phyloP scores from a whole-genome alignment of 2,329 filamentous ascomycete genomes.

The Xylariomycetidae sp. region DNA sequence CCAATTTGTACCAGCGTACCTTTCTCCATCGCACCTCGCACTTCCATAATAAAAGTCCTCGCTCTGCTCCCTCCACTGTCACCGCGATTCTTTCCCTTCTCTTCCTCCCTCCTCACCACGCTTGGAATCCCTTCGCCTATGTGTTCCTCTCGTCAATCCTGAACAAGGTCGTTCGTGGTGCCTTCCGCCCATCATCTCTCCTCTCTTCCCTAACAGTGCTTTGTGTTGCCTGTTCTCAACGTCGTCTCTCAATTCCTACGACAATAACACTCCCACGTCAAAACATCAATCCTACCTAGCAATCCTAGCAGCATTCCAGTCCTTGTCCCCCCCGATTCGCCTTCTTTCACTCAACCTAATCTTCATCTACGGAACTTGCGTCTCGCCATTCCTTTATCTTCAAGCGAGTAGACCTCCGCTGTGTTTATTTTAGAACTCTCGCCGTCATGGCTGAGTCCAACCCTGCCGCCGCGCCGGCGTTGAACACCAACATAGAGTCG shows the following conservation, averaged over 20 bases:
- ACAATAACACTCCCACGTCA: slow-evolving; percentile 8
- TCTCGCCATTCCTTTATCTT: slow-evolving; percentile 6
- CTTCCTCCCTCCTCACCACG: slow-evolving; percentile 18
- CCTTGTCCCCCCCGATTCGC: slow-evolving; percentile 10
- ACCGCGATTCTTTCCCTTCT: slow-evolving; percentile 19
- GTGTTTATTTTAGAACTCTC: slow-evolving; percentile 14
- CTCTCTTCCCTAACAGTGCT: neutral
- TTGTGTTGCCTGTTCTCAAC: neutral
- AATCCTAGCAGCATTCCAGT: slow-evolving; percentile 22
- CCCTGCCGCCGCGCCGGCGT: slow-evolving; percentile 48
- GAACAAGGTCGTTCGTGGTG: slow-evolving; percentile 19
- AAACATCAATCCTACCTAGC: slow-evolving; percentile 9
- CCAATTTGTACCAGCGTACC: slow-evolving; percentile 1
- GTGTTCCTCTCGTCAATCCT: slow-evolving; percentile 14
- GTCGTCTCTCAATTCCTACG: slow-evolving; percentile 13
- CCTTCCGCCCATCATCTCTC: too few relatives aligned
- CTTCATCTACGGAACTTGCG: slow-evolving; percentile 6
- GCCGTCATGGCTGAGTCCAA: slow-evolving; percentile 53
- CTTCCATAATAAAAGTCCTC: slow-evolving; percentile 16
- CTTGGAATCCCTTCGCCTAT: slow-evolving; percentile 15
- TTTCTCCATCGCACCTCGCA: neutral
- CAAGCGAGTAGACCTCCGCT: slow-evolving; percentile 16
- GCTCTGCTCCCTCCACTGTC: too few relatives aligned
- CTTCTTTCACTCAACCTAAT: slow-evolving; percentile 9
- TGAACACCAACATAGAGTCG: slow-evolving; percentile 61